phyloP scores from a whole-genome alignment of 2,329 filamentous ascomycete species.

The Nectriaceae sp. region DNA sequence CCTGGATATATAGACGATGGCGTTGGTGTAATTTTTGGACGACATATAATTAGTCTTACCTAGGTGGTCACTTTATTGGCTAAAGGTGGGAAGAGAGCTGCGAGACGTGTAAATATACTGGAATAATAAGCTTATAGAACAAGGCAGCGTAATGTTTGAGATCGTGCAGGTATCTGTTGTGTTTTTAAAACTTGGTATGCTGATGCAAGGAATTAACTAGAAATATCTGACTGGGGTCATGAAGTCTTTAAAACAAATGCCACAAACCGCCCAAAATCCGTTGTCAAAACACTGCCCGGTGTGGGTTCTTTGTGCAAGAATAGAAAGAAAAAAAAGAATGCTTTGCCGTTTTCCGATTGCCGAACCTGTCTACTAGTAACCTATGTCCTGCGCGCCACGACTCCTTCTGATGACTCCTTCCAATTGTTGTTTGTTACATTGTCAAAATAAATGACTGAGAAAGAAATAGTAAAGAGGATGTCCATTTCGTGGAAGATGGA shows the following conservation, averaged over 20 bases:
- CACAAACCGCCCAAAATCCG: neutral
- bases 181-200: neutral
- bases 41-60: no score
- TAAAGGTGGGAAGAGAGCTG: no score
- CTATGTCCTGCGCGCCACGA: neutral
- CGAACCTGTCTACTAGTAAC: neutral
- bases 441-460: neutral
- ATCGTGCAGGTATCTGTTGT: no score
- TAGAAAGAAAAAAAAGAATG: neutral
- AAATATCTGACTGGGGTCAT: neutral
- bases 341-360: neutral
- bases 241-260: neutral
- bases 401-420: constrained; percentile 4
- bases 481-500: neutral
- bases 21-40: neutral
- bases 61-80: no score
- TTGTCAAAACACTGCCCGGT: neutral
- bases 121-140: no score
- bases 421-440: neutral
- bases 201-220: neutral
- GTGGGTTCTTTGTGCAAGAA: neutral
- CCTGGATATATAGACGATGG: neutral
- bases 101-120: no score
- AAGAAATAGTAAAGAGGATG: neutral
- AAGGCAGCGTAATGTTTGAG: no score